These are phyloP conservation scores for Fusarium lyarnte DNA, from an alignment of 2,329 filamentous ascomycete species.

Conservation along the genomic window DNA sequence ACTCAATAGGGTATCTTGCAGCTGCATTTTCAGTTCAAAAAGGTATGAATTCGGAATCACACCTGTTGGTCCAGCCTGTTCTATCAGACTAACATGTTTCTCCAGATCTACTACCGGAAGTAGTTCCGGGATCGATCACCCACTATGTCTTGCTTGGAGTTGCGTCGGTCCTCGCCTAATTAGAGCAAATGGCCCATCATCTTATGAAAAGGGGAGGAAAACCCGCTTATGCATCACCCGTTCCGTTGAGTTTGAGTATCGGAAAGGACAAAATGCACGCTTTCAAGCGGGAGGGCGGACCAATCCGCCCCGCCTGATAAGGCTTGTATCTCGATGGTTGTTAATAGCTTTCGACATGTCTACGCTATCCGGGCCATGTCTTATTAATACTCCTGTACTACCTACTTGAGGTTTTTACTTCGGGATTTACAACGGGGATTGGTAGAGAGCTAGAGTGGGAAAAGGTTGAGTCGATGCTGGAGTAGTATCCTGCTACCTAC, in stretches of 20 bases:
- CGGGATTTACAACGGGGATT: neutral
- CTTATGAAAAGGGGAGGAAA: slow-evolving; percentile 5
- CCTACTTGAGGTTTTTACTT: slow-evolving; percentile 24
- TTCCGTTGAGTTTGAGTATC: slow-evolving; percentile 4
- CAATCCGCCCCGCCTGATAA: slow-evolving; percentile 18
- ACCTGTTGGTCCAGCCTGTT: slow-evolving; percentile 1
- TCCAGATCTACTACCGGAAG: slow-evolving; percentile 66
- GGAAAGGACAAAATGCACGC: slow-evolving; percentile 10
- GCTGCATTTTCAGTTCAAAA: slow-evolving; percentile 98
- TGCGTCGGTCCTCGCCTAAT: slow-evolving; percentile 5
- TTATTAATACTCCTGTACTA: slow-evolving; percentile 33
- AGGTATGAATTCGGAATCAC: slow-evolving; percentile 64
- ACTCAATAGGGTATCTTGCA: slow-evolving; percentile 83
- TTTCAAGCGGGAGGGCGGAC: slow-evolving; percentile 23
- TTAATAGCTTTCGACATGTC: slow-evolving; percentile 34
- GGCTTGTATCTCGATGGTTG: slow-evolving; percentile 19
- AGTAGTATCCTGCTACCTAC: neutral
- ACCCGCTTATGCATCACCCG: neutral
- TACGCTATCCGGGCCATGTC: slow-evolving; percentile 25
- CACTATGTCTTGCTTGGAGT: neutral
- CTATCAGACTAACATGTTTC: slow-evolving; percentile 37
- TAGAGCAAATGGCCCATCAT: neutral
- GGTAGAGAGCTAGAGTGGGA: slow-evolving; percentile 3
- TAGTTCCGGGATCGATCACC: slow-evolving; percentile 43
- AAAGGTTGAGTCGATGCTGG: neutral